Conservation (phyloP, 2,329 filamentous ascomycete species). For the Cercospora zeae-maydis region DNA sequence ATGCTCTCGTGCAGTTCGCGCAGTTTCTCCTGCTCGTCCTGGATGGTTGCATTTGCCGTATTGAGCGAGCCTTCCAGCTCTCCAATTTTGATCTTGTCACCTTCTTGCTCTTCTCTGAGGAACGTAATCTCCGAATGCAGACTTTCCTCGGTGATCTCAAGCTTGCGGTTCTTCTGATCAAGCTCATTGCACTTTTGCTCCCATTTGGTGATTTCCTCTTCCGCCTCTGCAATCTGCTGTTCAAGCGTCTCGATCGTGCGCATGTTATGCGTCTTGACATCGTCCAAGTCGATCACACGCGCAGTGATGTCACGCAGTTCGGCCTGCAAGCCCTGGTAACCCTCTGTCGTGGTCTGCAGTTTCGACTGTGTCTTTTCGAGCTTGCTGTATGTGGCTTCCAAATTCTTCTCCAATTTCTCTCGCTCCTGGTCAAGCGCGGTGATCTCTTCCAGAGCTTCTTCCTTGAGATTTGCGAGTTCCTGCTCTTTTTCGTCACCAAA, state of each 20-base stretch:
- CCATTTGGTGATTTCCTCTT: constrained; percentile 79
- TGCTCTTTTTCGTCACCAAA: constrained; percentile 64
- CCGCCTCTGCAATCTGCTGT: constrained; percentile 75
- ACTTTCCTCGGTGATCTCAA: constrained; percentile 88
- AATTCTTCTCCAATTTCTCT: constrained; percentile 37
- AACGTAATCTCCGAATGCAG: constrained; percentile 92
- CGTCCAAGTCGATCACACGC: constrained; percentile 78
- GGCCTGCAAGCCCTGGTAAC: constrained; percentile 83
- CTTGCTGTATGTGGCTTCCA: constrained; percentile 49
- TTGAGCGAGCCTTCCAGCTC: constrained; percentile 82
- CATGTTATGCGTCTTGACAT: constrained; percentile 77
- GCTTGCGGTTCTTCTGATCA: constrained; percentile 80
- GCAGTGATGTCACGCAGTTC: constrained; percentile 93
- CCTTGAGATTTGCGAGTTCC: constrained; percentile 51
- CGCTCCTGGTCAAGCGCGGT: constrained; percentile 47
- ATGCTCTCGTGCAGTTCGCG: constrained; percentile 59
- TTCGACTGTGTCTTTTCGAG: constrained; percentile 61
- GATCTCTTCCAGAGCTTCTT: constrained; percentile 58
- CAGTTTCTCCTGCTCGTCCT: constrained; percentile 73
- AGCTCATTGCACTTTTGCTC: constrained; percentile 80
- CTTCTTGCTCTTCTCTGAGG: constrained; percentile 91
- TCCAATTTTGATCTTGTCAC: constrained; percentile 95
- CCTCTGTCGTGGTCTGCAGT: constrained; percentile 73
- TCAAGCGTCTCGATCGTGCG: constrained; percentile 79
- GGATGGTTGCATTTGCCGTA: constrained; percentile 71